Percentiles rank a stretch among this genome's conserved stretches.
phyloP scores from a whole-genome alignment of 2,329 filamentous ascomycete species.

The Cladosporium sp. region DNA sequence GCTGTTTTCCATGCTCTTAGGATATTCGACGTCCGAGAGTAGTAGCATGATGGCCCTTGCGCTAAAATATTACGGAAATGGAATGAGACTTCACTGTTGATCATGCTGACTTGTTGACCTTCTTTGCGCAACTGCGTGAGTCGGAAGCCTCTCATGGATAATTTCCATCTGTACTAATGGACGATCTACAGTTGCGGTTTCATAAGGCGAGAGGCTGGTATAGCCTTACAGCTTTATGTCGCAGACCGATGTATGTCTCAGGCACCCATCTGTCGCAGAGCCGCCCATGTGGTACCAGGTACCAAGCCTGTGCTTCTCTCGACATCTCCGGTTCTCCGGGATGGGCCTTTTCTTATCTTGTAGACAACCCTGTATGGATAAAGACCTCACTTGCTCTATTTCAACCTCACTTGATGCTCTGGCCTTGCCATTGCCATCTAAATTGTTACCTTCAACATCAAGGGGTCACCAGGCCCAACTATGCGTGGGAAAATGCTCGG shows the following conservation, averaged over 20 bases:
- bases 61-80: not conserved
- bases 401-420: constrained; percentile 5
- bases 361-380: not conserved
- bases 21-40: not conserved
- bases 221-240: not conserved
- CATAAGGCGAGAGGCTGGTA: not conserved
- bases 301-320: constrained; percentile 9
- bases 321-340: constrained; percentile 10
- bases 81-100: no score
- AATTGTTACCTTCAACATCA: no score
- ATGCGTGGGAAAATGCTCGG: not conserved
- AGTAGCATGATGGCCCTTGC: not conserved
- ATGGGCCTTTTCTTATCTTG: constrained; percentile 9
- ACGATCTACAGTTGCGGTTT: not conserved
- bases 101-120: no score
- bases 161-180: no score
- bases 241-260: not conserved
- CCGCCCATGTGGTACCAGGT: constrained; percentile 1
- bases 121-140: no score
- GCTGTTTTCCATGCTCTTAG: not conserved
- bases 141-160: no score
- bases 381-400: not conserved
- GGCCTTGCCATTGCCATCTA: not conserved
- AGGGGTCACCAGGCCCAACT: not conserved
- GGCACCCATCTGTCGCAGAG: not conserved